phyloP scores from a whole-genome alignment of 768 basidiomycete species.

The Phylloporus scabripes region DNA sequence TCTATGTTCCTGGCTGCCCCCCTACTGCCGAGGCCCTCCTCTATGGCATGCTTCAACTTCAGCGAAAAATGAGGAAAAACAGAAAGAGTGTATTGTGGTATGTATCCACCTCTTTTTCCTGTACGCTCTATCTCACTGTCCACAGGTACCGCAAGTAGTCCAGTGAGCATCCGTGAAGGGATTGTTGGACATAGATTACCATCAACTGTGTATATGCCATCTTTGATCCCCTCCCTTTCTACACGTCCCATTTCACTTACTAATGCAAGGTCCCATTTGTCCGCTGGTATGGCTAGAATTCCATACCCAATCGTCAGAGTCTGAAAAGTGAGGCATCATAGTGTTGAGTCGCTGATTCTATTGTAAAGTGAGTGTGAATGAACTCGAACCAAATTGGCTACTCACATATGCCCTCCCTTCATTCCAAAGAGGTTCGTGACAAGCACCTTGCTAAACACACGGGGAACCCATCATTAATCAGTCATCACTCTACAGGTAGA shows the following conservation, averaged over 20 bases:
- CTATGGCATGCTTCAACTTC: conserved; percentile 94
- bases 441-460: neutral
- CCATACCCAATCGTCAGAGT: neutral
- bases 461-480: neutral
- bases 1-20: conserved; percentile 95
- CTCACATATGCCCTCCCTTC: neutral
- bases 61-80: conserved; percentile 91
- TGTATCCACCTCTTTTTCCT: conserved; percentile 8
- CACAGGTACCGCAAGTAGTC: conserved; percentile 27
- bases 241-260: conserved; percentile 2
- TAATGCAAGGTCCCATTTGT: neutral
- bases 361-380: neutral
- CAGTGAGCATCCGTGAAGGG: conserved; percentile 3
- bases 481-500: neutral
- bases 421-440: neutral
- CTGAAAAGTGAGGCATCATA: neutral
- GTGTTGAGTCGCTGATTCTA: neutral
- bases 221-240: conserved; percentile 4
- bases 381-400: neutral
- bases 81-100: conserved; percentile 87
- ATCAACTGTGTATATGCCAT: conserved; percentile 17
- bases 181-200: conserved; percentile 22
- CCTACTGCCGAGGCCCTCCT: conserved; percentile 95
- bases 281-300: neutral
- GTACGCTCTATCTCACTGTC: neutral